phyloP scores from a whole-genome alignment of 2,329 filamentous ascomycete genomes.

The Colletotrichum sp. region DNA sequence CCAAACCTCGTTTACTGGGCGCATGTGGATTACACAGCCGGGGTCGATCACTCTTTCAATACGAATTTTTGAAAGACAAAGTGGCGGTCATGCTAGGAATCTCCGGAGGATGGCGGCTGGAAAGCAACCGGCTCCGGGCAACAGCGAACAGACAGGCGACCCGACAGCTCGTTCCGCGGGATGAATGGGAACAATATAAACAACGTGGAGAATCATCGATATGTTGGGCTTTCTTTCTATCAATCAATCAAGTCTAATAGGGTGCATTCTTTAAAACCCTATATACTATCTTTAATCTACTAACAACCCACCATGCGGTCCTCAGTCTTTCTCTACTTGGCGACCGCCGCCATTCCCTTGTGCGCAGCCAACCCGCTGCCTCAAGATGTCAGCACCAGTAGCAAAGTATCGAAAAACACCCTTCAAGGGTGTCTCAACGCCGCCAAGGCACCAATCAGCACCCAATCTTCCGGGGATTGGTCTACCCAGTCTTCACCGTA shows the following conservation, averaged over 20 bases:
- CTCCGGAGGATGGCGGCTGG: neutral
- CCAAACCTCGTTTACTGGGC: neutral
- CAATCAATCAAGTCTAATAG: neutral
- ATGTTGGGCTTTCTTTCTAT: neutral
- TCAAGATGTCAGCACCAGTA: neutral
- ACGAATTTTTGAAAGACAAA: neutral
- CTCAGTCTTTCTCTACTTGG: neutral
- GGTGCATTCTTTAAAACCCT: neutral
- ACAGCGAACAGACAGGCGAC: neutral
- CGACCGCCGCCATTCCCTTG: neutral
- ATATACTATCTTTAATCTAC: neutral
- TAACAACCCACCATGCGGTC: neutral
- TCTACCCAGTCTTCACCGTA: slow-evolving; percentile 28
- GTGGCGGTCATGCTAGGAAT: neutral
- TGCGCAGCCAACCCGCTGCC: neutral
- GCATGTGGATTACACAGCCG: neutral
- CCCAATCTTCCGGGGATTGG: slow-evolving; percentile 21
- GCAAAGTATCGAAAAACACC: neutral
- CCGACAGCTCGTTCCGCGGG: neutral
- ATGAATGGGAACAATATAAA: neutral
- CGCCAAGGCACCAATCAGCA: slow-evolving; percentile 25
- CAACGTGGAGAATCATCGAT: neutral
- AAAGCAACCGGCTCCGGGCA: neutral
- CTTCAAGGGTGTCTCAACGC: slow-evolving; percentile 26
- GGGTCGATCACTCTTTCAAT: neutral